phyloP scores from a whole-genome alignment of 2,329 filamentous ascomycete genomes.

The Parasarocladium wereldwijsianum region DNA sequence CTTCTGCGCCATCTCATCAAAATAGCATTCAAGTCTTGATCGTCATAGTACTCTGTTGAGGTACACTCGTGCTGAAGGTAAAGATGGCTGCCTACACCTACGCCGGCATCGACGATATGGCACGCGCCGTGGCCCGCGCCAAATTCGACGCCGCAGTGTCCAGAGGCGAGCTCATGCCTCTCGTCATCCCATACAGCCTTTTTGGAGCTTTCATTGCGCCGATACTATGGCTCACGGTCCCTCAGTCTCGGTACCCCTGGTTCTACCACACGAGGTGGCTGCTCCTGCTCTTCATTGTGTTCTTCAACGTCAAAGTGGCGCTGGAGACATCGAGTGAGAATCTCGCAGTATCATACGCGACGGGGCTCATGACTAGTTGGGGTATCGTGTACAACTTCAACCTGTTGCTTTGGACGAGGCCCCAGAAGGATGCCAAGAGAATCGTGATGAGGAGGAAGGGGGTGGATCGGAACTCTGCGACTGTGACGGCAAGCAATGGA shows the following conservation, averaged over 20 bases:
- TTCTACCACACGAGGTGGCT: conserved; percentile 33
- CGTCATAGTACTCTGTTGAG: no score
- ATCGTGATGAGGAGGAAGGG: conserved; percentile 21
- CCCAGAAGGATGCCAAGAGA: conserved; percentile 42
- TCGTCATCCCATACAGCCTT: conserved; percentile 37
- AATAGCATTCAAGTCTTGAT: no score
- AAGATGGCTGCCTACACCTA: conserved; percentile 1
- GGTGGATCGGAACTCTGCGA: background rate
- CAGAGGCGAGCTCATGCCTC: conserved; percentile 26
- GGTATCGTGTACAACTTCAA: conserved; percentile 32
- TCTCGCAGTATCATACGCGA: conserved; percentile 32
- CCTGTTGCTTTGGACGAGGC: conserved; percentile 36
- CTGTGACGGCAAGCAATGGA: background rate
- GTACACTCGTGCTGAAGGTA: no score
- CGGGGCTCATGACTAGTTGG: conserved; percentile 36
- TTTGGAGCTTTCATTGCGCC: conserved; percentile 33
- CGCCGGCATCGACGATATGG: conserved; percentile 12
- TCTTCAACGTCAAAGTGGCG: conserved; percentile 28
- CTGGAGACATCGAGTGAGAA: conserved; percentile 32
- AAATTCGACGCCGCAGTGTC: conserved; percentile 20
- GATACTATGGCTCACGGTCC: conserved; percentile 38
- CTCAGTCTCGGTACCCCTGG: conserved; percentile 34
- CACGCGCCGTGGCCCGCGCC: conserved; percentile 18
- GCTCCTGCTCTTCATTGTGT: conserved; percentile 27
- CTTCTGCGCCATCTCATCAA: no score